These are phyloP conservation scores for Claviceps lovelessii DNA, from an alignment of 2,329 filamentous ascomycete genomes.

Conservation along the genomic window DNA sequence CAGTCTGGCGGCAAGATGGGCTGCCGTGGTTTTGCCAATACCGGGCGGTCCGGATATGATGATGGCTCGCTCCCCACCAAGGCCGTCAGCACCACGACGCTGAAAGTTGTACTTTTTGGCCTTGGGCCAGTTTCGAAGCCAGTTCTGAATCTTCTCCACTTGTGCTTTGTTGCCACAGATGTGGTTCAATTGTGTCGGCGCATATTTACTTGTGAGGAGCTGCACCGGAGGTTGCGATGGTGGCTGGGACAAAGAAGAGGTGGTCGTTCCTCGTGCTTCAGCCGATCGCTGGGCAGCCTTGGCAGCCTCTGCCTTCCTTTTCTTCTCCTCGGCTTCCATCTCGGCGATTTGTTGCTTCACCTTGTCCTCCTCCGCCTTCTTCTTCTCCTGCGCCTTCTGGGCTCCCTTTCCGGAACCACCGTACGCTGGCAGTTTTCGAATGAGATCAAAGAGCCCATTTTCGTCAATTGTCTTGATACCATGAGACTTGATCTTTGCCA, in stretches of 20 bases:
- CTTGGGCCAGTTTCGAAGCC: constrained; percentile 72
- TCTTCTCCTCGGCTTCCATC: constrained; percentile 70
- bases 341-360: constrained; percentile 66
- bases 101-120: constrained; percentile 70
- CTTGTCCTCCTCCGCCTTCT: constrained; percentile 70
- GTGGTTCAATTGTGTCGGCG: constrained; percentile 67
- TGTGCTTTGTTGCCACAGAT: constrained; percentile 89
- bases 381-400: constrained; percentile 71
- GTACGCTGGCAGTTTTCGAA: constrained; percentile 64
- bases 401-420: constrained; percentile 82
- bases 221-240: constrained; percentile 39
- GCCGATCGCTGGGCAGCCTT: constrained; percentile 33
- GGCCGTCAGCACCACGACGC: constrained; percentile 68
- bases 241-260: constrained; percentile 22
- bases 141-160: constrained; percentile 79
- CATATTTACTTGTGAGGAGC: constrained; percentile 92
- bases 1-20: constrained; percentile 81
- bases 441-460: constrained; percentile 76
- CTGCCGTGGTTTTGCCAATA: constrained; percentile 94
- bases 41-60: constrained; percentile 92
- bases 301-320: constrained; percentile 36
- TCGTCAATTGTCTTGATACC: constrained; percentile 89
- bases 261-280: constrained; percentile 13
- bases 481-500: constrained; percentile 67
- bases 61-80: constrained; percentile 71